Conservation (phyloP, 2,329 filamentous ascomycete species). For the Magnaporthiopsis rhizophila region DNA sequence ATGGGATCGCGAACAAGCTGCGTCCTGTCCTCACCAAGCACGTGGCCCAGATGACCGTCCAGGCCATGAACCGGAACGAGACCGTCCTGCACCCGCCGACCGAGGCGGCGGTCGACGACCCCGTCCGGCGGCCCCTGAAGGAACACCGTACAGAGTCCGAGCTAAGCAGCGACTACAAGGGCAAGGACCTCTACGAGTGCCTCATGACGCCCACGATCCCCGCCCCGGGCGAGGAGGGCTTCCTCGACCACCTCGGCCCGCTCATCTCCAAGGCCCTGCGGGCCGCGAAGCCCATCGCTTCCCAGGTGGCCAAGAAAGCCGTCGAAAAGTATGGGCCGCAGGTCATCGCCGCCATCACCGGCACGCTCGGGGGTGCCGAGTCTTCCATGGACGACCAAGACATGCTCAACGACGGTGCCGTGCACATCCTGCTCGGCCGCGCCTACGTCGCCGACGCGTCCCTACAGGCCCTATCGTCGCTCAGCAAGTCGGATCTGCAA, state of each 20-base stretch:
- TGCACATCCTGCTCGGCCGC: slow-evolving; percentile 11
- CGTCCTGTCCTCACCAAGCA: not conserved
- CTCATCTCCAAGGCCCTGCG: slow-evolving; percentile 8
- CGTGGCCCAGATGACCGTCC: not conserved
- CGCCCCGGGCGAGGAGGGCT: slow-evolving; percentile 10
- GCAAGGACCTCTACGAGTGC: slow-evolving; percentile 8
- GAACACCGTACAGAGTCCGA: not conserved
- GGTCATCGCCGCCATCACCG: not conserved
- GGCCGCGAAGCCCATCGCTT: slow-evolving; percentile 4
- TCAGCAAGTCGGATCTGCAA: not conserved
- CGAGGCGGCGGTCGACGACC: not conserved
- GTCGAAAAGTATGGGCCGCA: not conserved
- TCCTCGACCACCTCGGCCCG: slow-evolving; percentile 10
- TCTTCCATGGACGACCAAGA: not conserved
- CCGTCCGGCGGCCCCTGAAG: not conserved
- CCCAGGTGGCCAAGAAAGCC: not conserved
- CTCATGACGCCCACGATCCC: slow-evolving; percentile 11
- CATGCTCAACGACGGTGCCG: not conserved
- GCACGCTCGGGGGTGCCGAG: not conserved
- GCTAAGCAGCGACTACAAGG: not conserved
- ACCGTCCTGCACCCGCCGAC: not conserved
- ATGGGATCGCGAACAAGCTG: not conserved
- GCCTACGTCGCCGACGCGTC: slow-evolving; percentile 13
- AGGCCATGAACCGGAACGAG: not conserved
- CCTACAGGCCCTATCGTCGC: slow-evolving; percentile 11